phyloP scores from a whole-genome alignment of 352 stramenopile genomes.

The Globisporangium radiosum region DNA sequence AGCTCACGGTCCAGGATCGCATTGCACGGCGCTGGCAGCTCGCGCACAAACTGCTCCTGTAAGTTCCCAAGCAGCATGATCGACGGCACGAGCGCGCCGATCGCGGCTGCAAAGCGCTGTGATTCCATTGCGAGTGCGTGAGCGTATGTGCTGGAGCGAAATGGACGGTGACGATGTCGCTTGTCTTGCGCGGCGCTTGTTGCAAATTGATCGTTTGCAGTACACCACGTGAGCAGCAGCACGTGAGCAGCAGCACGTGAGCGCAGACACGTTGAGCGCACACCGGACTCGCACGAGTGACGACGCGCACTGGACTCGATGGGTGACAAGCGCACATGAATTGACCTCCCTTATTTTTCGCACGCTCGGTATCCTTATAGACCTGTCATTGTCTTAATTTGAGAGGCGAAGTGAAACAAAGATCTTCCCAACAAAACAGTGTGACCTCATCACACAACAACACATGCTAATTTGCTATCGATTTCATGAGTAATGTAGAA shows the following conservation, averaged over 20 bases:
- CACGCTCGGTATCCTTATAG: too few species aligned
- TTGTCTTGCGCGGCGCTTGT: too few species aligned
- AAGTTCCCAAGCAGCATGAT: conserved; percentile 28
- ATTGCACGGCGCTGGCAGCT: conserved; percentile 30
- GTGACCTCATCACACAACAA: background rate
- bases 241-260: too few species aligned
- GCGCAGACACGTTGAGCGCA: background rate
- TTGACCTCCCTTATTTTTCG: too few species aligned
- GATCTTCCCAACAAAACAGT: too few species aligned
- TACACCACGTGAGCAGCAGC: too few species aligned
- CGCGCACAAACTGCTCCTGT: conserved; percentile 20
- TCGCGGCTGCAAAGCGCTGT: conserved; percentile 17
- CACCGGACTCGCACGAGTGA: background rate
- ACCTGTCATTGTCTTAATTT: too few species aligned
- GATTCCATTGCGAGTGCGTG: conserved; percentile 3
- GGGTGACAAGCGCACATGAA: background rate
- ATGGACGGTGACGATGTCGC: too few species aligned
- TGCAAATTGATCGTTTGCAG: too few species aligned
- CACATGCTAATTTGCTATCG: too few species aligned
- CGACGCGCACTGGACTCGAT: background rate
- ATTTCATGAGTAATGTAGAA: too few species aligned
- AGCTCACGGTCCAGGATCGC: conserved; percentile 27
- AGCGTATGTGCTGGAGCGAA: background rate
- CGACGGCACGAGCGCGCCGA: conserved; percentile 30
- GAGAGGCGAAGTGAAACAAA: too few species aligned